Evolutionary conservation across 2,329 filamentous ascomycete species (phyloP).

Genomic region (Gaeumannomyces tritici): DNA sequence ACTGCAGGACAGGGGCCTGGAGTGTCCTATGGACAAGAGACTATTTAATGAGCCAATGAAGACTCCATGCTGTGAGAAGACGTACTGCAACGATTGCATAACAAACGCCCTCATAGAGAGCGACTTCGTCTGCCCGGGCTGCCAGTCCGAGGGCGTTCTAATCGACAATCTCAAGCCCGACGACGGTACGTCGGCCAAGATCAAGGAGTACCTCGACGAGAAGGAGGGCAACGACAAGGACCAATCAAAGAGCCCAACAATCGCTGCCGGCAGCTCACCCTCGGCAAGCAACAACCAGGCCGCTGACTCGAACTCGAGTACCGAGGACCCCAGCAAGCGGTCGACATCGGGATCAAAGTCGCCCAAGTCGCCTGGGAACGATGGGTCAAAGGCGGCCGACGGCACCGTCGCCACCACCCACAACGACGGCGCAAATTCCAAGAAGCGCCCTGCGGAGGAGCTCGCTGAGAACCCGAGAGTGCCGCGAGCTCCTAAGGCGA

Average conservation of each 20-base stretch:
- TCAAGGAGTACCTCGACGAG: conserved; percentile 61
- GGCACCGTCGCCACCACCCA: not conserved
- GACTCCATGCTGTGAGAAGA: conserved; percentile 96
- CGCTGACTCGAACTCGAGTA: not conserved
- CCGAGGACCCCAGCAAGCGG: not conserved
- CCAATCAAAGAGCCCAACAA: conserved; percentile 28
- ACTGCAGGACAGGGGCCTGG: conserved; percentile 76
- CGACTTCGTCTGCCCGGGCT: conserved; percentile 92
- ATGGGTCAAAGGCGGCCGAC: conserved; percentile 11
- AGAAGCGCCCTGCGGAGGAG: conserved; percentile 78
- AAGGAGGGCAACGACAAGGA: conserved; percentile 35
- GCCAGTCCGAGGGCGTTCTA: conserved; percentile 80
- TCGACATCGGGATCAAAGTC: conserved; percentile 8
- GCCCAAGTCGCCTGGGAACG: conserved; percentile 15
- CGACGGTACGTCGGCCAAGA: conserved; percentile 67
- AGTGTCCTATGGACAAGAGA: conserved; percentile 94
- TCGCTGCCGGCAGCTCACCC: conserved; percentile 21
- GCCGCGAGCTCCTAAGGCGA: conserved; percentile 56
- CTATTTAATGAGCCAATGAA: conserved; percentile 98
- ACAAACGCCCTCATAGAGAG: conserved; percentile 97
- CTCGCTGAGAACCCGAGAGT: conserved; percentile 54
- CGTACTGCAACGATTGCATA: conserved; percentile 99
- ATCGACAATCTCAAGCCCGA: conserved; percentile 85
- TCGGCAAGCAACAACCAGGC: conserved; percentile 4
- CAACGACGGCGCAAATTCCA: conserved; percentile 21